Percentiles rank a stretch among this genome's conserved stretches.
phyloP scores from a whole-genome alignment of 495 filamentous ascomycete species.

The Ascobolus immersus region DNA sequence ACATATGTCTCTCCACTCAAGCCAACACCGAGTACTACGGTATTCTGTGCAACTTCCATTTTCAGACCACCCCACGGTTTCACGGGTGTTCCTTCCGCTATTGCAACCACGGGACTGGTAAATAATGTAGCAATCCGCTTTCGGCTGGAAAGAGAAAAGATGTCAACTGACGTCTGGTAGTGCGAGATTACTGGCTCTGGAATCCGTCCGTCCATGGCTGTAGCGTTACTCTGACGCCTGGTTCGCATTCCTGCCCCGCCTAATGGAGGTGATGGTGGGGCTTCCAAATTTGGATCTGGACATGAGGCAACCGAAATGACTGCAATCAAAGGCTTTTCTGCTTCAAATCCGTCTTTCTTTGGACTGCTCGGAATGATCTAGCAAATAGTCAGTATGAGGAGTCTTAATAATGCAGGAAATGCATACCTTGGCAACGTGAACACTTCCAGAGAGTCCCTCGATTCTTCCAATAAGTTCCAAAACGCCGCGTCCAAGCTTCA shows the following conservation, averaged over 20 bases:
- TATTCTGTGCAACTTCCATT: constrained; percentile 16
- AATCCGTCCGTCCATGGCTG: too few relatives aligned
- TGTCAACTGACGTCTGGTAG: constrained; percentile 17
- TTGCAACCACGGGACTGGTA: constrained; percentile 12
- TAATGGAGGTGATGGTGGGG: too few relatives aligned
- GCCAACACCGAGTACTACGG: constrained; percentile 12
- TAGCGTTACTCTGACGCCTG: too few relatives aligned
- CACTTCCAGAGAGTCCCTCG: constrained; percentile 13
- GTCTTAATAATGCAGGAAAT: background rate
- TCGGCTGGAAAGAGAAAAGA: constrained; percentile 14
- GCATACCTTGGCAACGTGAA: constrained; percentile 16
- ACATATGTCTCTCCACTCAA: constrained; percentile 15
- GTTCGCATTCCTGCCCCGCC: too few relatives aligned
- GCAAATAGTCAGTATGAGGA: background rate
- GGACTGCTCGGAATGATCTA: constrained; percentile 16
- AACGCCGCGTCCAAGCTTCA: constrained; percentile 12
- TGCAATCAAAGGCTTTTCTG: constrained; percentile 12
- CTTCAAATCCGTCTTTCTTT: constrained; percentile 12
- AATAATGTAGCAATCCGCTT: constrained; percentile 10
- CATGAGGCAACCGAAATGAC: too few relatives aligned
- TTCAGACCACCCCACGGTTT: constrained; percentile 17
- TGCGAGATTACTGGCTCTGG: too few relatives aligned
- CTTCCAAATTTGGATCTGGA: too few relatives aligned
- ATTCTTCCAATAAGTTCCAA: constrained; percentile 14
- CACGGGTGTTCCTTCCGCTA: constrained; percentile 14